phyloP scores from a whole-genome alignment of 805 yeast species.

The Saccharomycopsis fodiens region DNA sequence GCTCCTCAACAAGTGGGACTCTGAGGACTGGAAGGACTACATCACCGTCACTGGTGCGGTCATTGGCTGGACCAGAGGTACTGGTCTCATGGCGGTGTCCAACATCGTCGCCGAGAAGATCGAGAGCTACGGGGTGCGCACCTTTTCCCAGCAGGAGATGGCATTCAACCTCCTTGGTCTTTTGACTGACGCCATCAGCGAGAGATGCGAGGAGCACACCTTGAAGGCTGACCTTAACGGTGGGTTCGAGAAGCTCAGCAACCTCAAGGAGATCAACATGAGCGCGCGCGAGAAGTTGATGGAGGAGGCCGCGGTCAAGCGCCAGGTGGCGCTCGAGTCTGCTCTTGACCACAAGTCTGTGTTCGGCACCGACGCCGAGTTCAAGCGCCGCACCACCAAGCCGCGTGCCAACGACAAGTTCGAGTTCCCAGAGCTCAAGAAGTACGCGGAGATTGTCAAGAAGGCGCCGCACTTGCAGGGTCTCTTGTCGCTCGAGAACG shows the following conservation, averaged over 20 bases:
- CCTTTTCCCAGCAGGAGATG: slow-evolving; percentile 98
- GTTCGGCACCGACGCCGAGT: slow-evolving; percentile 24
- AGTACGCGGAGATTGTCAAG: slow-evolving; percentile 64
- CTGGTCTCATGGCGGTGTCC: slow-evolving; percentile 97
- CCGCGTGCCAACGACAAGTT: slow-evolving; percentile 95
- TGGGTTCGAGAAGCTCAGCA: slow-evolving; percentile 90
- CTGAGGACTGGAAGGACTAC: slow-evolving; percentile 93
- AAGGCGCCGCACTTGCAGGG: slow-evolving; percentile 70
- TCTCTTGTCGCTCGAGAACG: slow-evolving; percentile 83
- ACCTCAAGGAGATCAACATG: slow-evolving; percentile 81
- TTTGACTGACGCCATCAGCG: slow-evolving; percentile 76
- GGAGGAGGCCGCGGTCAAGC: slow-evolving; percentile 85
- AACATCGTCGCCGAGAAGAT: slow-evolving; percentile 97
- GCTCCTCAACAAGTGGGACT: slow-evolving; percentile 96
- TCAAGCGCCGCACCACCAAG: slow-evolving; percentile 37
- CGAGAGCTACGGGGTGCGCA: slow-evolving; percentile 91
- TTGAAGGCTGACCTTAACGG: slow-evolving; percentile 98
- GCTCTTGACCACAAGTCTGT: slow-evolving; percentile 65
- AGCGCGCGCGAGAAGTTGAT: slow-evolving; percentile 59
- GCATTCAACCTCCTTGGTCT: slow-evolving; percentile 96
- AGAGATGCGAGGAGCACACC: slow-evolving; percentile 87
- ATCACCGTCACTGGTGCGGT: slow-evolving; percentile 97
- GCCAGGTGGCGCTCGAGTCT: slow-evolving; percentile 91
- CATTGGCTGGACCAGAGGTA: slow-evolving; percentile 99
- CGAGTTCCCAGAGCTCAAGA: slow-evolving; percentile 82